Percentiles rank a stretch among this genome's conserved stretches.
phyloP scores from a whole-genome alignment of 1,284 basidiomycete species.

The Coniophora puteana region DNA sequence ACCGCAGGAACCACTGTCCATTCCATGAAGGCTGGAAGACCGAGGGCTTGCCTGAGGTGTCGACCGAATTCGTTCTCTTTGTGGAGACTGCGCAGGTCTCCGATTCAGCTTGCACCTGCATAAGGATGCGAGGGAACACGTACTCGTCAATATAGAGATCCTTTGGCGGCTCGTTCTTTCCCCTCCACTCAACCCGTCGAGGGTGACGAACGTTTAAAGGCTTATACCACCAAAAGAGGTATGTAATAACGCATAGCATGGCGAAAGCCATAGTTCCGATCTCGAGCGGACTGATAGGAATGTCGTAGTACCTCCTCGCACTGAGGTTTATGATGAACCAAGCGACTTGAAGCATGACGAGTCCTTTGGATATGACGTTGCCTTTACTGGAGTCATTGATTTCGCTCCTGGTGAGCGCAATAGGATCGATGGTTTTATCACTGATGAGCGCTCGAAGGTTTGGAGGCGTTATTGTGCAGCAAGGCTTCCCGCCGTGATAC shows the following conservation, averaged over 20 bases:
- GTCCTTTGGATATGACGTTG: constrained; percentile 4
- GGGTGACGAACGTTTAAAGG: constrained; percentile 7
- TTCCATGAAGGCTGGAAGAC: background rate
- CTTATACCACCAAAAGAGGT: constrained; percentile 13
- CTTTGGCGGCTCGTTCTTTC: no score
- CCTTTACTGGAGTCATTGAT: constrained; percentile 22
- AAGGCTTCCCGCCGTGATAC: constrained; percentile 3
- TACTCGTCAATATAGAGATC: no score
- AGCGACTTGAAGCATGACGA: constrained; percentile 6
- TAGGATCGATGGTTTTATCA: background rate
- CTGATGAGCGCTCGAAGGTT: background rate
- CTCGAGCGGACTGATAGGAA: constrained; percentile 10
- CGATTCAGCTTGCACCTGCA: background rate
- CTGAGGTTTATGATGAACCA: constrained; percentile 10
- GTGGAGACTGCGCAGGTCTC: no score
- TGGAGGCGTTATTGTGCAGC: background rate
- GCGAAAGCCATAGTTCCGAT: constrained; percentile 7
- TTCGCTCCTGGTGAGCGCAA: constrained; percentile 10
- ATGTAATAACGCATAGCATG: background rate
- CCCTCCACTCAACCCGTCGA: background rate
- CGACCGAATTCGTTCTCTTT: no score
- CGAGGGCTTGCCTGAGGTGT: background rate
- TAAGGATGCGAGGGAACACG: no score
- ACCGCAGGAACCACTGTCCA: background rate
- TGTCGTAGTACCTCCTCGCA: constrained; percentile 1